Evolutionary conservation across 345 rosid genomes (phyloP).

Genomic region (Passiflora organensis): DNA sequence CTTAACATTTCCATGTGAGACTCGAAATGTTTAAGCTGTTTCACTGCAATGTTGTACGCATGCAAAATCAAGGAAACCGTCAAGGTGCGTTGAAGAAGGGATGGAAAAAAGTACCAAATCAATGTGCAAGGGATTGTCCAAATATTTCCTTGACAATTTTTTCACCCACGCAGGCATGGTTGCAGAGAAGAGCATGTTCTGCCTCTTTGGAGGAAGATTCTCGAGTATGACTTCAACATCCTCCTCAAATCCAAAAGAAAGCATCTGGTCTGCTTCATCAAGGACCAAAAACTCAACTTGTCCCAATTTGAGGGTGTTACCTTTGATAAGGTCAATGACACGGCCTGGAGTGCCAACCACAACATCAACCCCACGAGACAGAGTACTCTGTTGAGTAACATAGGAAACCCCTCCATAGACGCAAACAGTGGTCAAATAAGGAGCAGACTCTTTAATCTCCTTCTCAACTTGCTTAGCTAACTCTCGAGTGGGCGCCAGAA

Average conservation of each 20-base stretch:
- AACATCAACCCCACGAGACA: constrained; percentile 88
- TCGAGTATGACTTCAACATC: constrained; percentile 83
- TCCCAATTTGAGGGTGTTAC: constrained; percentile 71
- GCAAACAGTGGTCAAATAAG: constrained; percentile 76
- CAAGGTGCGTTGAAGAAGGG: not conserved
- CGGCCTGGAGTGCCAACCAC: constrained; percentile 99
- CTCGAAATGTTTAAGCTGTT: too few species aligned
- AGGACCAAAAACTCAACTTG: constrained; percentile 92
- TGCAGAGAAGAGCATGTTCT: constrained; percentile 99
- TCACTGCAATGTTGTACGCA: too few species aligned
- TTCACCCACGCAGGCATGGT: constrained; percentile 98
- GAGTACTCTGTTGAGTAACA: constrained; percentile 67
- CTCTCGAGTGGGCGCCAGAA: constrained; percentile 87
- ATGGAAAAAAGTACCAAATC: constrained; percentile 92
- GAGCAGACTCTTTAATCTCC: constrained; percentile 87
- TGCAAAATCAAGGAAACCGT: not conserved
- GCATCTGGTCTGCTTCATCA: constrained; percentile 99
- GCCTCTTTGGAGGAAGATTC: constrained; percentile 76
- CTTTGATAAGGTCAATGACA: constrained; percentile 72
- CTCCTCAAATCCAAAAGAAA: constrained; percentile 97
- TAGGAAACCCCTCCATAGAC: constrained; percentile 98
- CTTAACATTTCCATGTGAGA: too few species aligned
- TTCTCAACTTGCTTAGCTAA: constrained; percentile 96
- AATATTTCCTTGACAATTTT: constrained; percentile 82
- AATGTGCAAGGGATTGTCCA: constrained; percentile 80